Evolutionary conservation across 2,329 filamentous ascomycete genomes (phyloP), one percentile per base, ranked within the genome.

Genomic region (Coleophoma eucalyptorum): DNA sequence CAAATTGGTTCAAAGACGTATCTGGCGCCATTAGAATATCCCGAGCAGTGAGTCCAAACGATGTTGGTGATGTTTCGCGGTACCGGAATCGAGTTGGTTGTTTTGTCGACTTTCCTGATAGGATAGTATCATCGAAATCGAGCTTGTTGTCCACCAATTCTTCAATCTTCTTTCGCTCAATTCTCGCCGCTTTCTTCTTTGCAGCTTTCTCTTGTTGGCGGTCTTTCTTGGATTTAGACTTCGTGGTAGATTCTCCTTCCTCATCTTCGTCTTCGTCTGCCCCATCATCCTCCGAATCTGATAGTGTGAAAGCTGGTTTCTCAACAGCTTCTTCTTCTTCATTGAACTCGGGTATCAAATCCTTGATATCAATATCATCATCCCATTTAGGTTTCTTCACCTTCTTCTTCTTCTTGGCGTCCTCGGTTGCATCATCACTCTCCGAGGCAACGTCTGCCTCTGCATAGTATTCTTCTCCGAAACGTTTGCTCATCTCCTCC

Each of bases 301-400:
- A 26, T 13, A 44, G 26, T n/a, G 71, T 71, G 51, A 86, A 68
- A 1, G 72, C 70, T 18, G 81, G 78, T 43, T 74, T 69, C 19
- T 56, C n/a, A 10, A 31, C 20, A 13, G 12, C 21, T 49, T 40
- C 64, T 13, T 60, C 67, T 8, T 69, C 67, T 12, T 69, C 68
- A 21, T 79, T 75, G 1, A 95, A 96, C 54, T 96, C 90, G 1
- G 90, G 91, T 26, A 96, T 74, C 46, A 97, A 78, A 67, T 96
- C 93, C 54, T 88, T 90, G 72, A 99, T 97, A 65, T 97, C 92
- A 61, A 99, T 97, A 66, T 99, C 94, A 63, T 97, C 91, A 62
- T 97, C 90, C 87, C 93, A 99, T 55, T 84, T 89, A 10, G 90
- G 90, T 72, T 96, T 96, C 77, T 89, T 90, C 10, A 80, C 71